Base-by-base conservation (phyloP, 805 yeast species). In the Metschnikowia shivogae region DNA sequence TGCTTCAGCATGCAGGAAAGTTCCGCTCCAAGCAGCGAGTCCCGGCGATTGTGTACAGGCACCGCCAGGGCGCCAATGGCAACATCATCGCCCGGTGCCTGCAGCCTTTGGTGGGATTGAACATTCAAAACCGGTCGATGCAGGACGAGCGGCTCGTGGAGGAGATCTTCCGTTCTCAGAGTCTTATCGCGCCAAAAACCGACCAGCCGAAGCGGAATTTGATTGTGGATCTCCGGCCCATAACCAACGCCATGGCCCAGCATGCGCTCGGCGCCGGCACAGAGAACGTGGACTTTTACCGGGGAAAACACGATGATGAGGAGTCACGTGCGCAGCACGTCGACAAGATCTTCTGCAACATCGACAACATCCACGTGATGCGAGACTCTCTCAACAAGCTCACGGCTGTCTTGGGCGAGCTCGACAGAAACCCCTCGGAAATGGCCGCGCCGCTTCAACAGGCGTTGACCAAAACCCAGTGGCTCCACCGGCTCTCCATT, bases 241-340 rank as follows among this genome's bases (percentile, higher is more conserved):
- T 89, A 22, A 85, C 97, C 0, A 93, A 93, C 63, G 98, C 98
- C 6, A 78, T 89, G 78, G 98, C 97, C 0, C 98, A 93, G 57
- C 87, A 88, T 37, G 98, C 98, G 0, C 67, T 93, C 12, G 99
- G 99, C 10, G 99, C 97, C n/a, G 99, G 99, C 1, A 85, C 97
- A 0, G 99, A 93, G 60, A 84, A 79, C 53, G 86, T 89, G 74
- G 97, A 92, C 46, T 80, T 89, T 59, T 92, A 93, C 65, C 76
- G 81, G 41, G 74, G 70, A 1, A 53, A 45, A 29, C 33, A 37
- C 9, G 27, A 47, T n/a, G 42, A 24, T 9, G 42, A 39, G 5
- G 35, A 39, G 29, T 46, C 42, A 11, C 32, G 40, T 1, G 39
- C 12, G 9, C 55, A 62, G 28, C 74, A 74, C 28, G 77, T 74